phyloP scores from a whole-genome alignment of 257 asterid genomes.

The Petunia secreta region DNA sequence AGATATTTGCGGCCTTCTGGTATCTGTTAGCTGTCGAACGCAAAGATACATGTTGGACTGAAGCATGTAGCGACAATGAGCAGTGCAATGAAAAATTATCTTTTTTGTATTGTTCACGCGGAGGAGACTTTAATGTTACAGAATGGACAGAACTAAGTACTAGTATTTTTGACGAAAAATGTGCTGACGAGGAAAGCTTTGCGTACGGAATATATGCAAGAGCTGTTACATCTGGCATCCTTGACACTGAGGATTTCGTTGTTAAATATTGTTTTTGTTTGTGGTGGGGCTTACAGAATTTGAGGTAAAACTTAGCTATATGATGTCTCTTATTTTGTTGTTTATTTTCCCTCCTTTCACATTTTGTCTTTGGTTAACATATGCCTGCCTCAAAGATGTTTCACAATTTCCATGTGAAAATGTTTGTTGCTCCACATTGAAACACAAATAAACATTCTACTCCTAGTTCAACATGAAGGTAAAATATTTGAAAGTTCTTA shows the following conservation, averaged over 20 bases:
- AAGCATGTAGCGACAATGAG: slow-evolving; percentile 58
- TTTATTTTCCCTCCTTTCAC: slow-evolving; percentile 13
- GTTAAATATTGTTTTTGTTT: slow-evolving; percentile 80
- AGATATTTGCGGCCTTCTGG: slow-evolving; percentile 96
- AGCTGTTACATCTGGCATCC: slow-evolving; percentile 70
- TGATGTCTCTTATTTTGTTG: slow-evolving; percentile 4
- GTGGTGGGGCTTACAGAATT: slow-evolving; percentile 95
- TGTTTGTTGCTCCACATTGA: slow-evolving; percentile 4
- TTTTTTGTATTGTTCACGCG: slow-evolving; percentile 69
- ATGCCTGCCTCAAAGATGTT: slow-evolving; percentile 17
- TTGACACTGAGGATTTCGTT: slow-evolving; percentile 64
- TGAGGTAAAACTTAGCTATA: slow-evolving; percentile 53
- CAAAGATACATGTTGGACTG: slow-evolving; percentile 81
- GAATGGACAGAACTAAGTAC: slow-evolving; percentile 62
- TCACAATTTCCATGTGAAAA: not conserved
- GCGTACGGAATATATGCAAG: slow-evolving; percentile 76
- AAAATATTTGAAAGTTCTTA: not conserved
- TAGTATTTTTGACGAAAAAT: slow-evolving; percentile 57
- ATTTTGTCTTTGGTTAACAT: not conserved
- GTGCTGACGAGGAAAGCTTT: slow-evolving; percentile 52
- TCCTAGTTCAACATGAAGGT: slow-evolving; percentile 2
- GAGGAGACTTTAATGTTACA: slow-evolving; percentile 41
- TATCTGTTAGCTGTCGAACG: slow-evolving; percentile 86
- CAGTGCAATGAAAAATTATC: slow-evolving; percentile 44
- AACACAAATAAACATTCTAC: not conserved